Base-by-base conservation (phyloP, 306 rosid species). In the Quercus berberidifolia region DNA sequence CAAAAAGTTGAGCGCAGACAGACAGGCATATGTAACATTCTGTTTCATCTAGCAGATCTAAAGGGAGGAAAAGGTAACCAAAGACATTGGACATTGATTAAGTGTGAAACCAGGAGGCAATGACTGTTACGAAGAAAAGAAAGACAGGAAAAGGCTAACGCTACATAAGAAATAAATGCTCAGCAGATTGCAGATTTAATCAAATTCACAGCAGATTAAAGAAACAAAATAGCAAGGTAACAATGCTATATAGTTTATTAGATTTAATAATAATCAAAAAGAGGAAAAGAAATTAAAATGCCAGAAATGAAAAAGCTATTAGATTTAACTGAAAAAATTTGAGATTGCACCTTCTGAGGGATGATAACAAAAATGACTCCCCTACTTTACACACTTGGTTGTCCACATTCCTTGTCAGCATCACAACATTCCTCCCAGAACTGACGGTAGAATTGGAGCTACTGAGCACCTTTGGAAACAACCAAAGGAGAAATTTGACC, bases 401-500 rank as follows among this genome's bases (percentile, higher is more conserved):
- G 77, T 93, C 97, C 63, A 80, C 87, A 88, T 90, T 91, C 85
- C 91, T 95, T 18, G 89, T 92, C 69, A 80, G 71, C 80, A 93
- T 79, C 57, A 83, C 79, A 55, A 80, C 79, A 73, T 82, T 91
- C 89, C 99, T 89, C 69, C 96, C 93, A 80, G 86, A 75, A 81
- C 87, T 94, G 74, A 91, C 89, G 28, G 94, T 79, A 64, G 98
- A 85, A 86, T 54, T 90, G 55, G 97, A 79, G 80, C 87, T 85
- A 78, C 79, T 83, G 60, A 79, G 79, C 78, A 87, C 97, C 86
- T 90, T 95, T 3, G 99, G 99, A 85, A 93, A 85, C 91, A 95
- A 73, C 99, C 96, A 95, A 72, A 95, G 89, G 65, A 95, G 92
- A 85, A 95, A 88, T 75, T 90, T 91, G 68, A 91, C 98, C 67